phyloP scores from a whole-genome alignment of 768 basidiomycete genomes.

The Symmetrospora coprosmae region DNA sequence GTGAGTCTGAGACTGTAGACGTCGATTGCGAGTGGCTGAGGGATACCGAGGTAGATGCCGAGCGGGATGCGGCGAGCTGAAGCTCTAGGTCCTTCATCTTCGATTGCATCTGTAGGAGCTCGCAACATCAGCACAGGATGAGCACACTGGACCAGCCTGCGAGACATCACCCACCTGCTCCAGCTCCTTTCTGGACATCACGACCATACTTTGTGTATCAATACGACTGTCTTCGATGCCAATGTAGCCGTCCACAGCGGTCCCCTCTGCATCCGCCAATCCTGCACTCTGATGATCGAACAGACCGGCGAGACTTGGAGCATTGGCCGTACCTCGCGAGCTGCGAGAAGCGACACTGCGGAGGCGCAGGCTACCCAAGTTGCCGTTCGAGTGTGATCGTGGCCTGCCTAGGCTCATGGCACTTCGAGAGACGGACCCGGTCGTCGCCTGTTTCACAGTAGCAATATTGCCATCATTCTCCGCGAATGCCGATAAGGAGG shows the following conservation, averaged over 20 bases:
- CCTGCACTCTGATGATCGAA: not conserved
- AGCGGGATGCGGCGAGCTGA: not conserved
- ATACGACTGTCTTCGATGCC: not conserved
- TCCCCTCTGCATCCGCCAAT: not conserved
- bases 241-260: not conserved
- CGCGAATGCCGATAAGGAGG: not conserved
- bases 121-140: not conserved
- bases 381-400: not conserved
- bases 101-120: not conserved
- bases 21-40: not conserved
- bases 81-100: not conserved
- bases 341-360: not conserved
- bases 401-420: not conserved
- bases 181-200: not conserved
- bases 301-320: not conserved
- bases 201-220: not conserved
- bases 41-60: not conserved
- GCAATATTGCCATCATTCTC: conserved; percentile 5
- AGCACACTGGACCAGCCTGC: not conserved
- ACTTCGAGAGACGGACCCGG: not conserved
- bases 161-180: not conserved
- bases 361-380: not conserved
- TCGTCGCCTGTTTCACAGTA: not conserved
- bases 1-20: not conserved
- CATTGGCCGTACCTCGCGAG: too few species aligned